Evolutionary conservation across 768 basidiomycete species (phyloP), one percentile per base, ranked within the genome.

Genomic region (Xerocomellus chrysenteron): DNA sequence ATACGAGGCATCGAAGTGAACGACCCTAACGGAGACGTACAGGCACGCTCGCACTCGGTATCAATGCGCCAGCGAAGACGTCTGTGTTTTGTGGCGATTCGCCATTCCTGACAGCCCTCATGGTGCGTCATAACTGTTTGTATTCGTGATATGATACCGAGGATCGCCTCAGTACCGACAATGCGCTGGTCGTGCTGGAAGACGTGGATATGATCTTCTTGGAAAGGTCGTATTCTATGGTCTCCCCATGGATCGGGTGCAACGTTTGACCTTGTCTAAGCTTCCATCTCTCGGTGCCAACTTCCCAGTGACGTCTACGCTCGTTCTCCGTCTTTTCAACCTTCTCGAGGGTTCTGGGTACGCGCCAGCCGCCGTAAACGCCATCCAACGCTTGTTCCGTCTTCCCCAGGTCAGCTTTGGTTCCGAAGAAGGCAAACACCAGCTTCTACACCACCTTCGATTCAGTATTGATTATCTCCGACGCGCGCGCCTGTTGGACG

Each of bases 191-290:
- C 79, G 87, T 67, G 87, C 87, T 40, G 87, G 88, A 54, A 80
- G 88, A 42, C 79, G 88, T 63, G 88, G 87, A 2, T 88, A 78
- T 56, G 87, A 89, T 62, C 76, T 85, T 7, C 74, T 85, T 0
- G 87, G 88, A 6, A 86, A 85, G 50, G 87, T 89, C 39, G 75
- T 90, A 2, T 90, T 90, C 73, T 88, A 86, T 62, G 87, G 86
- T 24, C 65, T 90, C 8, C 70, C 85, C 4, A 76, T 85, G 65
- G 81, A 85, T 56, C 78, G 85, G 39, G 81, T 87, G 4, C 82
- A 86, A 58, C 80, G 86, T 28, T 72, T 90, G 26, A 74, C 85
- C 7, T 69, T 88, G 1, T 90, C 88, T 14, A 81, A 75, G 61
- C 74, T 86, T 21, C 88, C 85, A 5, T 77, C 80, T 12, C 76